Evolutionary conservation across 192 early-diverging fungal species (phyloP).

Genomic region (Rhizophagus sp.): DNA sequence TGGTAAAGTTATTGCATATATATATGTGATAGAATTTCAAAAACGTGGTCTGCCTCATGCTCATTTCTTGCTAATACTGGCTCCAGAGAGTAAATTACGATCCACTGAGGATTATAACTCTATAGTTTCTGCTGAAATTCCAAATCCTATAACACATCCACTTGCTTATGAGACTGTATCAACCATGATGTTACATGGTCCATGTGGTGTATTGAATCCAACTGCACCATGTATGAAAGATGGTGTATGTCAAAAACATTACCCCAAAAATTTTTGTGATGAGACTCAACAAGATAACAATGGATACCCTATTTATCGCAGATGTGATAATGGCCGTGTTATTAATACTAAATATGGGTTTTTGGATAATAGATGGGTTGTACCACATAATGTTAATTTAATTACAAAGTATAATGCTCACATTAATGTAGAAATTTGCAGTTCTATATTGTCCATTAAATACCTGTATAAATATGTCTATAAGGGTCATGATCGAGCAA

Average conservation of each 20-base stretch:
- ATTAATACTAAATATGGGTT: neutral
- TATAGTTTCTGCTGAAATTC: constrained; percentile 36
- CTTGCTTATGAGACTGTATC: constrained; percentile 29
- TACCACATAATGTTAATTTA: constrained; percentile 37
- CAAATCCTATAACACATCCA: constrained; percentile 17
- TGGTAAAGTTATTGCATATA: too few species aligned
- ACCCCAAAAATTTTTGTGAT: constrained; percentile 15
- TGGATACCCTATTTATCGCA: constrained; percentile 36
- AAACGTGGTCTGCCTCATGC: too few species aligned
- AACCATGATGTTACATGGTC: constrained; percentile 38
- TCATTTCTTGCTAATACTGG: constrained; percentile 37
- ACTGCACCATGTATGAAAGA: constrained; percentile 33
- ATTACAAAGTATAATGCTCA: constrained; percentile 42
- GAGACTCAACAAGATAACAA: constrained; percentile 21
- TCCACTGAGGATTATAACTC: constrained; percentile 30
- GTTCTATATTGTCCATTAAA: constrained; percentile 32
- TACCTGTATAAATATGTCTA: constrained; percentile 47
- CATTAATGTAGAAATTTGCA: constrained; percentile 42
- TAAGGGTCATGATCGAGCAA: constrained; percentile 38
- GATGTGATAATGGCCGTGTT: neutral
- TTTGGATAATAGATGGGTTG: constrained; percentile 38
- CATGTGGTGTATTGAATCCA: constrained; percentile 30
- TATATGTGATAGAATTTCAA: too few species aligned
- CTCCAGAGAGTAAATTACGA: constrained; percentile 12
- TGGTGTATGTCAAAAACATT: constrained; percentile 34